phyloP scores from a whole-genome alignment of 2,329 filamentous ascomycete genomes.

The Phialophora tarda region DNA sequence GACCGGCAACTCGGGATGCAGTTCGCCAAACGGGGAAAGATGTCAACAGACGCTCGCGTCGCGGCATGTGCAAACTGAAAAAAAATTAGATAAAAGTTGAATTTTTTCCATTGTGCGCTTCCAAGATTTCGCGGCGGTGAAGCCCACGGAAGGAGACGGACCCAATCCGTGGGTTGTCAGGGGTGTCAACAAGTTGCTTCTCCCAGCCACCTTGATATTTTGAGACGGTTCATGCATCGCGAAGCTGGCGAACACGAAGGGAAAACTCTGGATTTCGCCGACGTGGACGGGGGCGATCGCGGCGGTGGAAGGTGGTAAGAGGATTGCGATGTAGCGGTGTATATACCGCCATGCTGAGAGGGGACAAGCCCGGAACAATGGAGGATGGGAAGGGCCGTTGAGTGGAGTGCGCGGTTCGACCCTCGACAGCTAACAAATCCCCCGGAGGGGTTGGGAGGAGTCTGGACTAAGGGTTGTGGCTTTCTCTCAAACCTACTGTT shows the following conservation, averaged over 20 bases:
- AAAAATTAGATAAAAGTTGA: constrained; percentile 1
- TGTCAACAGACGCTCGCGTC: constrained; percentile 15
- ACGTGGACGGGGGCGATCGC: constrained; percentile 1
- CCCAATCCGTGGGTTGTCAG: background rate
- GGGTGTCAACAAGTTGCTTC: background rate
- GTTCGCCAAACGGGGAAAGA: constrained; percentile 7
- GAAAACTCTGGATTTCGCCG: constrained; percentile 1
- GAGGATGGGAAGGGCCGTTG: constrained; percentile 24
- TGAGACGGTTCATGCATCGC: constrained; percentile 6
- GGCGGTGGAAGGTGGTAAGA: background rate
- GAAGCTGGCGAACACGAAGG: background rate
- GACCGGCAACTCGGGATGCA: background rate
- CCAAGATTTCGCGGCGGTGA: constrained; percentile 20
- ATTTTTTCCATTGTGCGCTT: constrained; percentile 22
- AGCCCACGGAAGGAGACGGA: background rate
- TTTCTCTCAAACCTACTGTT: constrained; percentile 17
- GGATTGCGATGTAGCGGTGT: constrained; percentile 21
- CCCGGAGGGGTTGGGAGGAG: background rate
- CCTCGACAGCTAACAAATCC: constrained; percentile 1
- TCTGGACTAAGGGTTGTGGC: constrained; percentile 20
- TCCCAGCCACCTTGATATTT: constrained; percentile 16
- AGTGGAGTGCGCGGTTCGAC: constrained; percentile 20
- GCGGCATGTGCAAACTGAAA: constrained; percentile 4
- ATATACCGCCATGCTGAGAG: constrained; percentile 26
- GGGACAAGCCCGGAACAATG: constrained; percentile 8